Base-by-base conservation (phyloP, 2,329 filamentous ascomycete genomes). In the Samsoniella hepiali region DNA sequence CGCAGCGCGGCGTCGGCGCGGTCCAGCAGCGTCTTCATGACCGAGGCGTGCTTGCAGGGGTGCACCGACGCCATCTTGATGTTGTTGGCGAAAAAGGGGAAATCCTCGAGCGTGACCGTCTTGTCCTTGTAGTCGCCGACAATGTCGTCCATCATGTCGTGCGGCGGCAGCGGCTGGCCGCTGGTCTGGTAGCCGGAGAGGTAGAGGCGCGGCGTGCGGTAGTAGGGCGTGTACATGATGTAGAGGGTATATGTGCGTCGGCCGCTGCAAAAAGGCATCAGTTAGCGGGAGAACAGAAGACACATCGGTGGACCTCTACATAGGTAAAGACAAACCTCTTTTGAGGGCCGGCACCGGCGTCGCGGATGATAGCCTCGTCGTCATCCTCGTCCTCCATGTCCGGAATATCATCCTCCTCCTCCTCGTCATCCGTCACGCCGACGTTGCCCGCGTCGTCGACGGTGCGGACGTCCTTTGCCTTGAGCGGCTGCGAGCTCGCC, bases 321-420 rank as follows among this genome's bases (percentile, higher is more conserved):
- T n/a, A n/a, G n/a, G n/a, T n/a, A n/a, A n/a, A n/a, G n/a, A n/a
- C n/a, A 65, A 72, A 82, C 84, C 78, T 80, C 66, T 76, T 81
- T 66, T 75, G 78, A 60, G 77, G 78, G 63, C 79, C 77, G 8
- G 76, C 73, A 34, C 82, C 78, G 7, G 86, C 82, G 69, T 96
- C 93, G 13, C 90, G 84, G 71, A 98, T 98, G 73, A 99, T 98
- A 51, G 95, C 95, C 77, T 98, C 93, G 67, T 96, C 93, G 66
- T 97, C 93, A 68, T 98, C 94, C 63, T 98, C 94, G 67, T 98
- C 95, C 73, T 98, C 95, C 93, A 98, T 98, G 73, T 98, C 94
- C 0, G 93, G 94, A 66, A 98, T 97, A 71, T 97, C 94, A 51
- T 91, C 87, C 59, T 89, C 89, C 34, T 88, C 84, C 5, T 91